Evolutionary conservation across 1,284 basidiomycete genomes (phyloP).

Genomic region (Microbotryum silenes-acaulis): DNA sequence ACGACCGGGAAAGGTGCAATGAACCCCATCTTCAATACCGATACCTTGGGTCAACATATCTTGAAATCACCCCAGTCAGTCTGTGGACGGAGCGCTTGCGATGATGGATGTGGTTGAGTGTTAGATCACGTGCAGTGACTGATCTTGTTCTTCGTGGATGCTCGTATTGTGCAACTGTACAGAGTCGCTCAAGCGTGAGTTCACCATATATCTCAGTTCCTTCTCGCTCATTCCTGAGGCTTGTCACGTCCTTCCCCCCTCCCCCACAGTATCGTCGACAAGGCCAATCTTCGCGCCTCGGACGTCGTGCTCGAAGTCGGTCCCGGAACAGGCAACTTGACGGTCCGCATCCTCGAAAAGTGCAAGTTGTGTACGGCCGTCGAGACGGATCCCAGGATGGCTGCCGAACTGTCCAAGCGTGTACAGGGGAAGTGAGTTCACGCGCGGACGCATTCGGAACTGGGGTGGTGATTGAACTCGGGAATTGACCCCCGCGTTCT

Average conservation of each 20-base stretch:
- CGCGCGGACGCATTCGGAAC: too few relatives aligned
- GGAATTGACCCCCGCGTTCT: constrained; percentile 6
- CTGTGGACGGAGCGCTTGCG: too few relatives aligned
- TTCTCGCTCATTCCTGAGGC: background rate
- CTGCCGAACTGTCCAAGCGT: constrained; percentile 91
- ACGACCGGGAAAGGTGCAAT: constrained; percentile 25
- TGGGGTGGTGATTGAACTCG: background rate
- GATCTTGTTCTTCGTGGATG: too few relatives aligned
- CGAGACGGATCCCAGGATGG: constrained; percentile 99
- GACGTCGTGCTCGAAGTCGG: constrained; percentile 97
- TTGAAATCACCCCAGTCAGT: constrained; percentile 87
- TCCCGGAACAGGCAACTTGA: constrained; percentile 96
- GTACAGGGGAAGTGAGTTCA: constrained; percentile 90
- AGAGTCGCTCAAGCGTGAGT: constrained; percentile 29
- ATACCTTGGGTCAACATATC: constrained; percentile 93
- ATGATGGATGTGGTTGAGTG: too few relatives aligned
- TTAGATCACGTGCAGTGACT: too few relatives aligned
- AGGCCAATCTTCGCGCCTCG: constrained; percentile 88
- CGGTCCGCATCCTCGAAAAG: constrained; percentile 86
- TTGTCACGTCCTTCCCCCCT: background rate
- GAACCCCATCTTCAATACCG: constrained; percentile 37
- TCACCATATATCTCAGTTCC: background rate
- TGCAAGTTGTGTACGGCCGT: constrained; percentile 87
- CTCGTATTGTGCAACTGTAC: background rate
- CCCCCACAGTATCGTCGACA: constrained; percentile 39